Evolutionary conservation across 306 rosid genomes (phyloP).

Genomic region (Delonix regia): DNA sequence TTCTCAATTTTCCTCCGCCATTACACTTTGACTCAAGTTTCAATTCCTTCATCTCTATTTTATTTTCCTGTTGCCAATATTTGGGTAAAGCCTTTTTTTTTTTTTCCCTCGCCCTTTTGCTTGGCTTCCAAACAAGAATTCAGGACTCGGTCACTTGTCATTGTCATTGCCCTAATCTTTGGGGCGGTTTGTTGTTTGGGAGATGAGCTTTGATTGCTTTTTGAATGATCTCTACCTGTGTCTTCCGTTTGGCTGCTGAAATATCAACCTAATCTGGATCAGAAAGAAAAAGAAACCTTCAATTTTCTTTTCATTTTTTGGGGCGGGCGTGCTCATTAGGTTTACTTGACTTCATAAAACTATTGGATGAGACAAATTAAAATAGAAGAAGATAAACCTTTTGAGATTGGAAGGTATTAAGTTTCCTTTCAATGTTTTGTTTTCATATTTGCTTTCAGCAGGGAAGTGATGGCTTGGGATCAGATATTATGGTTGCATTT

Average conservation of each 20-base stretch:
- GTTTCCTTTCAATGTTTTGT: neutral
- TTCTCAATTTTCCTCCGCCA: slow-evolving; percentile 21
- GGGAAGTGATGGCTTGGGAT: neutral
- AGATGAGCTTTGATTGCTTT: neutral
- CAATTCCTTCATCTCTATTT: neutral
- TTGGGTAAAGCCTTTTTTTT: neutral
- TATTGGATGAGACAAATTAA: neutral
- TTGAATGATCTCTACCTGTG: neutral
- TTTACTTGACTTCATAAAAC: neutral
- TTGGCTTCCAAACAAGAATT: slow-evolving; percentile 38
- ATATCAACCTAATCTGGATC: neutral
- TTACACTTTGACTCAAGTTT: neutral
- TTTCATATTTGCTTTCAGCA: neutral
- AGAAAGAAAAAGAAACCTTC: neutral
- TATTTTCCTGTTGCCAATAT: neutral
- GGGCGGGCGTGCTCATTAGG: neutral
- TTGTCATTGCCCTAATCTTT: neutral
- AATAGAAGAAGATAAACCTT: neutral
- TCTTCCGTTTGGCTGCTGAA: neutral
- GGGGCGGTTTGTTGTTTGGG: neutral
- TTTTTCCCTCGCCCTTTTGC: neutral
- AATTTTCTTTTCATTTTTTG: neutral
- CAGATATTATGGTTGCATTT: neutral
- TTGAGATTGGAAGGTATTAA: neutral
- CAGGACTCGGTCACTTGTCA: slow-evolving; percentile 36